phyloP scores from a whole-genome alignment of 2,329 filamentous ascomycete genomes.

The Scopulariopsis brevicaulis region DNA sequence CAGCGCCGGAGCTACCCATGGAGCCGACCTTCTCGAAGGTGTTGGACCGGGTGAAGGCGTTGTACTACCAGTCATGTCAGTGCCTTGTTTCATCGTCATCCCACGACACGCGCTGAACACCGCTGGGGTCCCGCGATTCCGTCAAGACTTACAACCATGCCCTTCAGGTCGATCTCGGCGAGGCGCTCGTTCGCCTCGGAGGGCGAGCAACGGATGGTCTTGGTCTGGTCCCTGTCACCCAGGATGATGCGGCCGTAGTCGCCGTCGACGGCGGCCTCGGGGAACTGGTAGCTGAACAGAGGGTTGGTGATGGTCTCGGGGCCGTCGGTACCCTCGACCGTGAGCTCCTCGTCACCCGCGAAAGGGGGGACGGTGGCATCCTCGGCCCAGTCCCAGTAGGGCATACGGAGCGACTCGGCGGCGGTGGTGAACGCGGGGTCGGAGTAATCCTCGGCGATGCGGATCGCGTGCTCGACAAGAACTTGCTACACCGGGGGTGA shows the following conservation, averaged over 20 bases:
- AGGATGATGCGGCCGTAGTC: constrained; percentile 30
- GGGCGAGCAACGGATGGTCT: constrained; percentile 19
- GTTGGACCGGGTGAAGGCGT: constrained; percentile 22
- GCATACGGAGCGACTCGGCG: constrained; percentile 32
- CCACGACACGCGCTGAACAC: too few relatives aligned
- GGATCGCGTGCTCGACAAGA: constrained; percentile 31
- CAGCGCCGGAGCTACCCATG: constrained; percentile 18
- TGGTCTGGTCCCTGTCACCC: constrained; percentile 21
- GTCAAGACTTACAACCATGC: constrained; percentile 25
- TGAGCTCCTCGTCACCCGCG: constrained; percentile 10
- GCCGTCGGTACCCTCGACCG: constrained; percentile 7
- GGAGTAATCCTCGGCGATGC: constrained; percentile 32
- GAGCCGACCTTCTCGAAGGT: constrained; percentile 23
- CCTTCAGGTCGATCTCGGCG: constrained; percentile 19
- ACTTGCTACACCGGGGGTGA: constrained; percentile 23
- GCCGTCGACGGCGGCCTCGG: constrained; percentile 21
- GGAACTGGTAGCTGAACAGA: constrained; percentile 38
- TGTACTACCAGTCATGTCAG: constrained; percentile 21
- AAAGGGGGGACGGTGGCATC: constrained; percentile 28
- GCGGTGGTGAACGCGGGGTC: constrained; percentile 27
- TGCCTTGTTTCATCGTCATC: neutral
- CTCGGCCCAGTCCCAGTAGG: constrained; percentile 44
- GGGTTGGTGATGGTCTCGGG: constrained; percentile 35
- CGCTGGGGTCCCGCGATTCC: too few relatives aligned
- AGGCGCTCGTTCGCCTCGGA: constrained; percentile 23